A percentile compares a stretch with the other conserved stretches of the same genome.
phyloP scores from a whole-genome alignment of 2,329 filamentous ascomycete species.

The Blastomyces parvus region DNA sequence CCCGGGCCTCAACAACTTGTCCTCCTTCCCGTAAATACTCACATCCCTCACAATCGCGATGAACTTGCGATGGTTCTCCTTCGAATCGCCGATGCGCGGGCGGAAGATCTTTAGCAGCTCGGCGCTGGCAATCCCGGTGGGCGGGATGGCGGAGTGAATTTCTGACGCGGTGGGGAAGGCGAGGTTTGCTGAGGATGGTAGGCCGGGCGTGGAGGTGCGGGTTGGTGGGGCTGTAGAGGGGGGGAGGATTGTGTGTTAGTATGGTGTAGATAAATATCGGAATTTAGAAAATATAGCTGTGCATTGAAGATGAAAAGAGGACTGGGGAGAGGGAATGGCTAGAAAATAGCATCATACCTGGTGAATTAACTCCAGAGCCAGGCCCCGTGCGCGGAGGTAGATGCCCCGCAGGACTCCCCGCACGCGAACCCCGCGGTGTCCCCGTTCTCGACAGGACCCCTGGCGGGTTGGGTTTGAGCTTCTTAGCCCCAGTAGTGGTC shows the following conservation, averaged over 20 bases:
- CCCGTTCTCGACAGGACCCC: slow-evolving; percentile 28
- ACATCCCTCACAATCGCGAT: slow-evolving; percentile 39
- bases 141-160: slow-evolving; percentile 39
- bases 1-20: slow-evolving; percentile 33
- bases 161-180: slow-evolving; percentile 38
- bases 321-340: background rate
- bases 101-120: slow-evolving; percentile 38
- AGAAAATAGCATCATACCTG: background rate
- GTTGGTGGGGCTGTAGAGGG: background rate
- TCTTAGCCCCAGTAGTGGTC: slow-evolving; percentile 38
- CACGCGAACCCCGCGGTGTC: slow-evolving; percentile 41
- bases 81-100: slow-evolving; percentile 33
- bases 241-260: background rate
- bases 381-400: background rate
- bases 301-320: background rate
- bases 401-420: slow-evolving; percentile 31
- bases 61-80: slow-evolving; percentile 34
- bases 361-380: background rate
- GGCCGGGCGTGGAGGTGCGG: background rate
- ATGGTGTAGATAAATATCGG: background rate
- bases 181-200: background rate
- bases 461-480: slow-evolving; percentile 40
- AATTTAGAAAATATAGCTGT: background rate
- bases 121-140: slow-evolving; percentile 36
- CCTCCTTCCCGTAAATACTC: slow-evolving; percentile 36